Conservation (phyloP, 2,329 filamentous ascomycete genomes). For the Diaporthe eres region DNA sequence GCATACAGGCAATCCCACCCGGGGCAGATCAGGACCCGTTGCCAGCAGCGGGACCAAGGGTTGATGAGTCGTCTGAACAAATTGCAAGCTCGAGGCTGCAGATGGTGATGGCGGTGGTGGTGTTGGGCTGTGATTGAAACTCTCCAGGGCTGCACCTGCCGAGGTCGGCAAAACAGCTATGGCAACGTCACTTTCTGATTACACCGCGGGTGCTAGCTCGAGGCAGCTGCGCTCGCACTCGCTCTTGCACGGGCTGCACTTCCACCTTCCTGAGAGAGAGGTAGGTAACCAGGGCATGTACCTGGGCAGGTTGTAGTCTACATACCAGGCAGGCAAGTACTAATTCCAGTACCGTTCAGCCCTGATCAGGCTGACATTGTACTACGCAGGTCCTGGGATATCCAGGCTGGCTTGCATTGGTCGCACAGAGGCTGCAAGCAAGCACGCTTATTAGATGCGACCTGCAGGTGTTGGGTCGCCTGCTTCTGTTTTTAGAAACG, state of each 20-base stretch:
- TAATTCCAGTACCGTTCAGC: neutral
- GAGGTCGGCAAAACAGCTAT: neutral
- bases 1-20: slow-evolving; percentile 23
- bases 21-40: neutral
- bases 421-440: slow-evolving; percentile 17
- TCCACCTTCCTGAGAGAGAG: neutral
- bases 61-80: neutral
- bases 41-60: neutral
- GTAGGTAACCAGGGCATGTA: neutral
- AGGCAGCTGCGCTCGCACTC: slow-evolving; percentile 3
- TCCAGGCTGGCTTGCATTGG: neutral
- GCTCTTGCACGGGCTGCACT: neutral
- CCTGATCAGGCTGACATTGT: slow-evolving; percentile 20
- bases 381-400: slow-evolving; percentile 6
- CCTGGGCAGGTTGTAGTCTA: neutral
- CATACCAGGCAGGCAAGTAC: neutral
- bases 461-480: slow-evolving; percentile 23
- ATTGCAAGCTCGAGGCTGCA: slow-evolving; percentile 9
- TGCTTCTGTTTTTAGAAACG: slow-evolving; percentile 33
- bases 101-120: neutral
- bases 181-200: neutral
- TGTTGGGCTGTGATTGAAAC: neutral
- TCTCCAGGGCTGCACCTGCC: neutral
- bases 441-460: slow-evolving; percentile 19
- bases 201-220: neutral